phyloP scores from a whole-genome alignment of 345 rosid genomes.

The Microcos paniculata region DNA sequence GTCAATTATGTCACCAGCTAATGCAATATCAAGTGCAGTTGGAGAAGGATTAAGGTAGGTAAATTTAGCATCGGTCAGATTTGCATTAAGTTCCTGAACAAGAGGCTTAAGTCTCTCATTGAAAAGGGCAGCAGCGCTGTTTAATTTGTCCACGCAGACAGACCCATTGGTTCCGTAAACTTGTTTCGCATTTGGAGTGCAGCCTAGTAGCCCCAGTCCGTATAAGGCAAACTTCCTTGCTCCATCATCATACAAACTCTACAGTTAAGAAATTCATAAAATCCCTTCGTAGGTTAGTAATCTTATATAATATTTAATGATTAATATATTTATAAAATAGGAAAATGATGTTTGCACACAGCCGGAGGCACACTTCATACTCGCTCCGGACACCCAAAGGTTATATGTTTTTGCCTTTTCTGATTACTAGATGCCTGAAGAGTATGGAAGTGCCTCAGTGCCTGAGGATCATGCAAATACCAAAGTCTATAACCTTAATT shows the following conservation, averaged over 20 bases:
- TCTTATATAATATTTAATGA: too few relatives aligned
- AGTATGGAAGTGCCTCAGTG: too few relatives aligned
- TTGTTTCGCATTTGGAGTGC: neutral
- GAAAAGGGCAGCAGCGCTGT: conserved; percentile 28
- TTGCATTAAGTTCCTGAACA: conserved; percentile 22
- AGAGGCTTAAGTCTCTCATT: conserved; percentile 26
- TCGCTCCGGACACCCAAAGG: too few relatives aligned
- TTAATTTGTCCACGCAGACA: conserved; percentile 23
- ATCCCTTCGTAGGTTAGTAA: too few relatives aligned
- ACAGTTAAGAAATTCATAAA: neutral
- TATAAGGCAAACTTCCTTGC: neutral
- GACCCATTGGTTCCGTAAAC: neutral
- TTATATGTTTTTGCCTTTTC: too few relatives aligned
- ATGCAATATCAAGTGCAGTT: neutral
- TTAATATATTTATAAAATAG: too few relatives aligned
- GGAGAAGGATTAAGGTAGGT: conserved; percentile 21
- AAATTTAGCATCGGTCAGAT: conserved; percentile 27
- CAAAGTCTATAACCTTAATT: neutral
- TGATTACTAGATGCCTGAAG: too few relatives aligned
- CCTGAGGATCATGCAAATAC: too few relatives aligned
- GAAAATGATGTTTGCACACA: too few relatives aligned
- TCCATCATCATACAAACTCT: conserved; percentile 7
- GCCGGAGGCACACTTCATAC: too few relatives aligned
- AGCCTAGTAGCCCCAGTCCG: neutral
- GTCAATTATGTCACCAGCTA: neutral